A percentile compares a stretch with the other conserved stretches of the same genome.
phyloP scores from a whole-genome alignment of 1,139 yeast species.

The Suhomyces wounanorum region DNA sequence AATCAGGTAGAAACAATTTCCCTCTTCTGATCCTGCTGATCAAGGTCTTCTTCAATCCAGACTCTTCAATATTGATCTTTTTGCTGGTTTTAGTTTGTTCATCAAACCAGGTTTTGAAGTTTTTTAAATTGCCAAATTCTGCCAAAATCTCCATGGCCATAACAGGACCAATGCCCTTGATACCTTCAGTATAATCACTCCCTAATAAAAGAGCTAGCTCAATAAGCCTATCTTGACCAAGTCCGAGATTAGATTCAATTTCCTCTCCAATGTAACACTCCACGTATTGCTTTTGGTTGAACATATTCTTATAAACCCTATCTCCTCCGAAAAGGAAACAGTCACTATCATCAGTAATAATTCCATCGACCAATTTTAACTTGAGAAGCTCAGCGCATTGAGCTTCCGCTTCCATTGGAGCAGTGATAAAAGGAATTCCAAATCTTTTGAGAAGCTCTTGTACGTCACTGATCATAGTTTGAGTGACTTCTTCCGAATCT shows the following conservation, averaged over 20 bases:
- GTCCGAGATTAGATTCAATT: slow-evolving; percentile 64
- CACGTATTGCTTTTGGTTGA: slow-evolving; percentile 88
- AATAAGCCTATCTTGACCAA: slow-evolving; percentile 63
- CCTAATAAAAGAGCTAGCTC: slow-evolving; percentile 83
- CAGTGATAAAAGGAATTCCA: slow-evolving; percentile 92
- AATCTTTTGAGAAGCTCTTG: slow-evolving; percentile 83
- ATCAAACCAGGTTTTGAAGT: slow-evolving; percentile 46
- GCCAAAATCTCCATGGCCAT: slow-evolving; percentile 91
- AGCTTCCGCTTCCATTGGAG: slow-evolving; percentile 99
- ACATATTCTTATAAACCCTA: slow-evolving; percentile 85
- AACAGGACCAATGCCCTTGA: slow-evolving; percentile 92
- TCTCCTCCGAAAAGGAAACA: slow-evolving; percentile 93
- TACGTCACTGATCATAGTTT: slow-evolving; percentile 83
- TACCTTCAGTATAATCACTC: slow-evolving; percentile 91
- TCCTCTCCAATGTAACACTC: slow-evolving; percentile 74
- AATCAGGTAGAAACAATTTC: slow-evolving; percentile 60
- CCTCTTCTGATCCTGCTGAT: slow-evolving; percentile 57
- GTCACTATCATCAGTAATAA: slow-evolving; percentile 96
- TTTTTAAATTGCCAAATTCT: slow-evolving; percentile 58
- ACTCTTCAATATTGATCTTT: slow-evolving; percentile 21
- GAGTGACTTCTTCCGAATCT: slow-evolving; percentile 90
- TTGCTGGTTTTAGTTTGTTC: slow-evolving; percentile 24
- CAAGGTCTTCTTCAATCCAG: slow-evolving; percentile 48
- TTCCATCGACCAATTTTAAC: slow-evolving; percentile 84
- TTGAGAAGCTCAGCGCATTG: slow-evolving; percentile 82